Evolutionary conservation across 352 stramenopile genomes (phyloP), one percentile per base, ranked within the genome.

Genomic region (Globisporangium carolinianum): DNA sequence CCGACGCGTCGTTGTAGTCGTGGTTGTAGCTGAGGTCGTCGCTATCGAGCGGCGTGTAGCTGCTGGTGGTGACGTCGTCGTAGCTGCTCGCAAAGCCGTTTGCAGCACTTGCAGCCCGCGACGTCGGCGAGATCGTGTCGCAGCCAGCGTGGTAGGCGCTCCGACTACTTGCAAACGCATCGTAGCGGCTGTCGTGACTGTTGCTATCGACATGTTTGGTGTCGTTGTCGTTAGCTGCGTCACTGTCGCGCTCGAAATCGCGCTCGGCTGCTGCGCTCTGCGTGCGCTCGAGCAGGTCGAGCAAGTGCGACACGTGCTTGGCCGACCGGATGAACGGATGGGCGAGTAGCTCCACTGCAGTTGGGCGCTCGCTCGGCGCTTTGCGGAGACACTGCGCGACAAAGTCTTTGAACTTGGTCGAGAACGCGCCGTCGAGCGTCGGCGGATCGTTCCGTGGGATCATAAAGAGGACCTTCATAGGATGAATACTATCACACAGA

Each of bases 401-500:
- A 67, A 98, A 98, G 65, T 98, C 82, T 45, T 87, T 77, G 58
- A 94, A 88, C 53, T 71, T 70, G 11, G 67, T 39, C n/a, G 83
- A 91, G 58, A 93, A 93, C 37, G 66, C 73, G 41, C 71, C 83
- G 48, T 93, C 79, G 7, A 98, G 75, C 39, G 67, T 76, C 3
- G 94, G 89, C 45, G 92, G 87, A 7, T 95, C 86, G 70, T 96
- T 96, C 46, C 92, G 96, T 6, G 97, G 96, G 68, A 99, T 99
- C 63, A 99, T 88, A 71, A 99, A 99, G 58, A 99, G 94, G 53
- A 98, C 97, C 68, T 98, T 90, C 80, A 99, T 97, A 6, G 97
- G 97, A 71, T 99, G 96, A 46, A 99, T 86, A 61, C 98, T 98
- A 51, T 14, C 57, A 38, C 32, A 62, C 32, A 43, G 17, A 47